Conservation (phyloP, 805 yeast genomes). For the Blastobotrys parvus region DNA sequence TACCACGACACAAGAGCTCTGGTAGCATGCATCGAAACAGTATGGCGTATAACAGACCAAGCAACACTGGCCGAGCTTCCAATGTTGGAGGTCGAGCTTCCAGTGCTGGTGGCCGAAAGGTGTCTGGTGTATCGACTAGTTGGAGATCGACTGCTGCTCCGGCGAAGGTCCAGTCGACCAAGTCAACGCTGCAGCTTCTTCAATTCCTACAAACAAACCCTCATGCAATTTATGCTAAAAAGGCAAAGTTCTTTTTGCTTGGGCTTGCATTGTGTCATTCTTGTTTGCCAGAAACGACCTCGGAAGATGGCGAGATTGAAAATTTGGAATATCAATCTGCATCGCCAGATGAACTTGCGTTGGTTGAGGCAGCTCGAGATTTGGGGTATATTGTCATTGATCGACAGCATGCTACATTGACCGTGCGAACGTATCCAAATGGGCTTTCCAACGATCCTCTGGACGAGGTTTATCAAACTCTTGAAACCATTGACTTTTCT, state of each 20-base stretch:
- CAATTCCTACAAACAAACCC: constrained; percentile 67
- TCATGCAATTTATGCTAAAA: constrained; percentile 54
- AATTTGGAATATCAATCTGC: constrained; percentile 80
- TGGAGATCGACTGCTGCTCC: constrained; percentile 49
- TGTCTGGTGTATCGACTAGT: constrained; percentile 7
- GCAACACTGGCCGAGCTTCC: neutral
- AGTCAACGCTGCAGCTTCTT: constrained; percentile 59
- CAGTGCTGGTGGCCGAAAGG: constrained; percentile 38
- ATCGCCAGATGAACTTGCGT: constrained; percentile 93
- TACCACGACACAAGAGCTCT: constrained; percentile 18
- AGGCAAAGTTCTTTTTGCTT: constrained; percentile 71
- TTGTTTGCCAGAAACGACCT: constrained; percentile 53
- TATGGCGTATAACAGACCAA: neutral
- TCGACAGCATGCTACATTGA: constrained; percentile 49
- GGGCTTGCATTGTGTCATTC: constrained; percentile 84
- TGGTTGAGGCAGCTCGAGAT: constrained; percentile 91
- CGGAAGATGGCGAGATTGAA: constrained; percentile 33
- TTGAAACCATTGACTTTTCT: constrained; percentile 79
- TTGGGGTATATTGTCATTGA: constrained; percentile 82
- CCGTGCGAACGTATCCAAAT: constrained; percentile 70
- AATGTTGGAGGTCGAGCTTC: constrained; percentile 48
- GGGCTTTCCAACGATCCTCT: constrained; percentile 64
- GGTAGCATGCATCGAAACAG: constrained; percentile 4
- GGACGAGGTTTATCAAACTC: constrained; percentile 60
- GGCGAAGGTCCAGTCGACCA: constrained; percentile 32